These are phyloP conservation scores for Pythium aristosporum DNA, from an alignment of 352 stramenopile species.

Conservation along the genomic window DNA sequence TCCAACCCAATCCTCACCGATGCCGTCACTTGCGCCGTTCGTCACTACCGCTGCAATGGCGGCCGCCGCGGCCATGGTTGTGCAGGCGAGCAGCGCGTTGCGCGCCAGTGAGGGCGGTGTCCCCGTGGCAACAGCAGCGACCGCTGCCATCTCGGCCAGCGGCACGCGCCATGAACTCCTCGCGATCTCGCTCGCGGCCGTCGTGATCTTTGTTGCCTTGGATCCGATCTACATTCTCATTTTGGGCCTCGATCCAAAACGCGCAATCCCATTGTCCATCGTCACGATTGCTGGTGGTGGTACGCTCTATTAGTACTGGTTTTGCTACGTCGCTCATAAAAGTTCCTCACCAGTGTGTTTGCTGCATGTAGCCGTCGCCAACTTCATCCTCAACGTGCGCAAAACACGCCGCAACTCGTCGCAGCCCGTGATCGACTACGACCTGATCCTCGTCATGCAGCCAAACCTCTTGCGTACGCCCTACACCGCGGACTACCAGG, in stretches of 20 bases:
- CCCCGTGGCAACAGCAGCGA: not conserved
- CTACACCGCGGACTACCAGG: too few species aligned
- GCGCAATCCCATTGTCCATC: slow-evolving; percentile 93
- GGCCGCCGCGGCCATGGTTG: not conserved
- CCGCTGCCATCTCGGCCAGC: not conserved
- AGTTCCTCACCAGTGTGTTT: too few species aligned
- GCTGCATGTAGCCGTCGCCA: slow-evolving; percentile 70
- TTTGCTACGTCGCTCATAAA: too few species aligned
- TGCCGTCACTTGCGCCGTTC: not conserved
- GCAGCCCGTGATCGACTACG: slow-evolving; percentile 96
- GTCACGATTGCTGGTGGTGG: slow-evolving; percentile 92
- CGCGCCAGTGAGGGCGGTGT: not conserved
- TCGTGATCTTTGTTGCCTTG: slow-evolving; percentile 88
- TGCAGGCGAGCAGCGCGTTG: not conserved
- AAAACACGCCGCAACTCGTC: slow-evolving; percentile 90
- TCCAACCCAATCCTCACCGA: too few species aligned
- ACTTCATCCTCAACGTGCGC: slow-evolving; percentile 89
- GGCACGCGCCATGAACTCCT: slow-evolving; percentile 36
- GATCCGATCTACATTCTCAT: slow-evolving; percentile 97
- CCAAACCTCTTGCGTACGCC: slow-evolving; percentile 76
- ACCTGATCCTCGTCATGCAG: slow-evolving; percentile 97
- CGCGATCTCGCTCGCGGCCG: slow-evolving; percentile 43
- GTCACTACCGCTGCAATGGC: too few species aligned
- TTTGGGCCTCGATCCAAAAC: slow-evolving; percentile 89
- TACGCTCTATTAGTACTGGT: too few species aligned